These are phyloP conservation scores for Pichia heedii DNA, from an alignment of 805 yeast genomes.

Conservation along the genomic window DNA sequence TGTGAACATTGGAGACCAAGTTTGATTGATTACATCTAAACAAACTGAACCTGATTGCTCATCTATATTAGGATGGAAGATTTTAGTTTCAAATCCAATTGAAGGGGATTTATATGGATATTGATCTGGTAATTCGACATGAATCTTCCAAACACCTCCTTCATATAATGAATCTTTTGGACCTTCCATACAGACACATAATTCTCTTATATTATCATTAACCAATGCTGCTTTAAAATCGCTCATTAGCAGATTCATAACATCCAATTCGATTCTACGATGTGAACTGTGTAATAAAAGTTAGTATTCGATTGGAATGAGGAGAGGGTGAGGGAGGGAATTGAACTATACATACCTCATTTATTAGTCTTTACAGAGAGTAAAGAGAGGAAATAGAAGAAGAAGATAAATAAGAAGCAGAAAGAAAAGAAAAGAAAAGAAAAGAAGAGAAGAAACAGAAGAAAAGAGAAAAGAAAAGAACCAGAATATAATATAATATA, in stretches of 20 bases:
- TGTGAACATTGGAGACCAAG: conserved; percentile 98
- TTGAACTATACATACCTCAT: background rate
- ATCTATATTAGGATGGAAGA: conserved; percentile 93
- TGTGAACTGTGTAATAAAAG: conserved; percentile 31
- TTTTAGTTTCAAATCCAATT: conserved; percentile 84
- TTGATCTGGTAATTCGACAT: conserved; percentile 90
- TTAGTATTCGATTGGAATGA: background rate
- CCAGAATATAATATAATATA: too few relatives aligned
- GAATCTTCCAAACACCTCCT: conserved; percentile 82
- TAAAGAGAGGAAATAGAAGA: too few relatives aligned
- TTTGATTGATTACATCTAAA: conserved; percentile 90
- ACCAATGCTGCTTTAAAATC: conserved; percentile 80
- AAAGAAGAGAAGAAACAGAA: too few relatives aligned
- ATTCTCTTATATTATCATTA: conserved; percentile 69
- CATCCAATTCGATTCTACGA: conserved; percentile 87
- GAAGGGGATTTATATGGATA: conserved; percentile 96
- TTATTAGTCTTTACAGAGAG: too few relatives aligned
- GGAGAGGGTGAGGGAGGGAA: too few relatives aligned
- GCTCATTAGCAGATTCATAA: conserved; percentile 92
- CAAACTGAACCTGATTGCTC: conserved; percentile 88
- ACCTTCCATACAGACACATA: conserved; percentile 76
- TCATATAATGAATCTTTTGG: conserved; percentile 84
- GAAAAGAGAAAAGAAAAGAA: too few relatives aligned
- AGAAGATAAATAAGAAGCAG: too few relatives aligned
- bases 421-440: too few relatives aligned